Evolutionary conservation across 2,329 filamentous ascomycete genomes (phyloP).

Genomic region (Microcyclosporella mali): DNA sequence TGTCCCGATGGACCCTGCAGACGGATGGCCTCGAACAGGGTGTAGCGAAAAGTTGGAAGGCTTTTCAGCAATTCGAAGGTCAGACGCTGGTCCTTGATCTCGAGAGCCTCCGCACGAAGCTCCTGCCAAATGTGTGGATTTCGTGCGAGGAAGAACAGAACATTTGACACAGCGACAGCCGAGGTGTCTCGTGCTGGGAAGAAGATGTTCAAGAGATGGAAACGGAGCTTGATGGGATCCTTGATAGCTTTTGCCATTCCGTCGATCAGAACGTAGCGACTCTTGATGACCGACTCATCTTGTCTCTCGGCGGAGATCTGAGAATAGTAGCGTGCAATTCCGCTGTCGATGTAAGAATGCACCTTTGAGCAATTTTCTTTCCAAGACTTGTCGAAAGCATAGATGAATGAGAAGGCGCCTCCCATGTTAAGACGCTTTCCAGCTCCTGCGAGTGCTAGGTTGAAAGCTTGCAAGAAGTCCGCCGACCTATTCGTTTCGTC

Average conservation of each 20-base stretch:
- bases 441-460: background rate
- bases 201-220: constrained; percentile 4
- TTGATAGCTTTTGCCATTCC: constrained; percentile 1
- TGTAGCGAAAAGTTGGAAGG: background rate
- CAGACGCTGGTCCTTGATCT: background rate
- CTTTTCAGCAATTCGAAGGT: background rate
- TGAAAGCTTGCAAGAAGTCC: background rate
- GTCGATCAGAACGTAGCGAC: constrained; percentile 3
- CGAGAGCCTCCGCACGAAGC: background rate
- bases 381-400: constrained; percentile 1
- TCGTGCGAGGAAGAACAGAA: constrained; percentile 1
- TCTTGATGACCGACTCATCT: background rate
- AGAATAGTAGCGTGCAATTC: background rate
- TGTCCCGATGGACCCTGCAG: background rate
- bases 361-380: constrained; percentile 2
- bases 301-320: background rate
- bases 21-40: background rate
- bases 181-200: constrained; percentile 1
- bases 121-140: constrained; percentile 2
- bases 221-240: constrained; percentile 3
- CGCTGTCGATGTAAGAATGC: constrained; percentile 1
- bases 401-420: constrained; percentile 2
- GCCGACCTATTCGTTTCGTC: background rate
- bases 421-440: constrained; percentile 1
- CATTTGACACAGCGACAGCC: background rate